Evolutionary conservation across 164 flowering plant species (phyloP), one percentile per base, ranked within the genome.

Genomic region (Piper betle): DNA sequence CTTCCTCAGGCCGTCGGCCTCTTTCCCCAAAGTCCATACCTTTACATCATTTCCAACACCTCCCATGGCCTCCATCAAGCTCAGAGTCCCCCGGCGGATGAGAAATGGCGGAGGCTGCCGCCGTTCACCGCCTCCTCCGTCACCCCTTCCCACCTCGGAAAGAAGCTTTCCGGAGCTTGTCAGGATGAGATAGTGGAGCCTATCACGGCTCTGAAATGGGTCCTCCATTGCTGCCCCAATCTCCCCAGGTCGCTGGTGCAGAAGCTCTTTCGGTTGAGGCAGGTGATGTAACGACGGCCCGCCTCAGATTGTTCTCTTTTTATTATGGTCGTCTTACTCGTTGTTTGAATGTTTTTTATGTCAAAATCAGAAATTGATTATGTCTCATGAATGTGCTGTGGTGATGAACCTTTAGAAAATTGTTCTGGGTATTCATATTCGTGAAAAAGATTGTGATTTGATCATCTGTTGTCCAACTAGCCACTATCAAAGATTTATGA

Each of bases 221-320:
- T 90, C 48, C 72, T 77, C 18, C 83, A 71, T 42, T 90, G 96
- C 77, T 84, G 96, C 74, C 99, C 99, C 11, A 65, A 80, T 33
- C 69, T 93, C 37, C 96, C 98, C 6, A 84, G 87, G 55, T 75
- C 74, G 52, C 91, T 93, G 13, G 80, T 93, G 0, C 97, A 93
- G 64, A 93, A 89, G 80, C 93, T 93, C 57, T 93, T 93, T 55
- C 97, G 98, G 42, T 72, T 93, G 57, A 79, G 98, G 80, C 93
- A 92, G 94, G 98, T 85, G 8, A 2, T 8, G 50, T 6, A 43
- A 15, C 50, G n/a, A 3, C 12, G 50, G 12, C 50, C 50, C 50
- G 12, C 50, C 12, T 43, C 10, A 43, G 10, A 7, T 43, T 15
- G 12, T 6, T 43, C 50, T 2, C 10, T 7, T 43, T 43, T 43